Base-by-base conservation (phyloP, 2,329 filamentous ascomycete genomes). In the Orbilia brochopaga region DNA sequence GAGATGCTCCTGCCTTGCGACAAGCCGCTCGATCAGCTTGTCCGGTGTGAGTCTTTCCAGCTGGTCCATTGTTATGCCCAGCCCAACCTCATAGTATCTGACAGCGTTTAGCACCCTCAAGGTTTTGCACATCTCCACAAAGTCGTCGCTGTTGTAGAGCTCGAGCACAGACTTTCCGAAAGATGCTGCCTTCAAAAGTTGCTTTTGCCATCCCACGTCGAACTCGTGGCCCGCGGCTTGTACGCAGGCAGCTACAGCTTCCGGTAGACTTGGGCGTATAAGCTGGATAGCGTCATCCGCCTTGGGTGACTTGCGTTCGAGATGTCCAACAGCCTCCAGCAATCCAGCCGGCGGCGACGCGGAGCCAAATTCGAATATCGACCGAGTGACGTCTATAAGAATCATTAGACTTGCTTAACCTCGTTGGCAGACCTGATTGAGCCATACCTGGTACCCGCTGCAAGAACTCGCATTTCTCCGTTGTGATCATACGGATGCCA, bases 111-210 rank as follows among this genome's bases (percentile, higher is more conserved):
- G 83, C 0, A 99, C 92, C 15, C 94, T 88, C 15, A 99, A 81
- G 0, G 89, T 94, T 79, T 99, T 93, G 76, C 92, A 96, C 88
- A 97, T 97, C 74, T 97, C 93, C 60, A 99, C 94, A 80, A 97
- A 99, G 75, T 99, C 93, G 77, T 99, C 94, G 78, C 92, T 97
- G 79, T 94, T 97, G 81, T 97, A 99, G 11, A 97, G 87, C 77
- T 97, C 94, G 2, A 99, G 84, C 0, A 97, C 94, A 0, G 94
- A 97, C 79, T 99, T 99, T 73, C 94, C 94, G 79, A 97, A 97
- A 0, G 93, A 97, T 0, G 94, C 94, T 4, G 94, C 94, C 79
- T 95, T 95, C n/a, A 99, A 83, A 0, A 99, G 83, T 76, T 95
- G 87, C 78, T 97, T 99, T 78, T 99, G 94, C 91, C 92, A 96